A percentile compares a stretch with the other conserved stretches of the same genome.
phyloP scores from a whole-genome alignment of 768 basidiomycete genomes.

The Lactarius deliciosus region DNA sequence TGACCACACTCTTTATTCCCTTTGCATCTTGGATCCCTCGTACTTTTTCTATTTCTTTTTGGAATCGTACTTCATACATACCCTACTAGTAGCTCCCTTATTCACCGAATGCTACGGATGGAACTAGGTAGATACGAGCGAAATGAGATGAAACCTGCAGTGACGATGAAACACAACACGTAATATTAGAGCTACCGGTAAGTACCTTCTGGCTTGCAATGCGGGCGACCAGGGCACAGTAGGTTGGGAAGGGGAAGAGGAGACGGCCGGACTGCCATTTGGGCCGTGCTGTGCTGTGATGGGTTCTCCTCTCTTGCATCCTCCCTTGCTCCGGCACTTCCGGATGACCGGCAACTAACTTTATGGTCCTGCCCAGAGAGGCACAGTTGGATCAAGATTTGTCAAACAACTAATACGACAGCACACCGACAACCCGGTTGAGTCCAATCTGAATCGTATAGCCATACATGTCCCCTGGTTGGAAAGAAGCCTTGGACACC shows the following conservation, averaged over 20 bases:
- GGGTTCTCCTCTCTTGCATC: neutral
- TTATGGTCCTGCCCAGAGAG: neutral
- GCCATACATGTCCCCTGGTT: neutral
- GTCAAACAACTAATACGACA: constrained; percentile 5
- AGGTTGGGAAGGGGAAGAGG: neutral
- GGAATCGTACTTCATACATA: constrained; percentile 18
- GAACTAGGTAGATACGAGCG: constrained; percentile 9
- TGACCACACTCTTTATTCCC: constrained; percentile 9
- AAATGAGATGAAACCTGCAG: constrained; percentile 15
- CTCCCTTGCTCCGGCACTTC: neutral
- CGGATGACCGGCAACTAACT: constrained; percentile 24
- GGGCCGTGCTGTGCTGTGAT: constrained; percentile 16
- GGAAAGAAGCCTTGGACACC: constrained; percentile 3
- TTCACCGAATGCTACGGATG: constrained; percentile 13
- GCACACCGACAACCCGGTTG: constrained; percentile 12
- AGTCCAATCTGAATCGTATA: constrained; percentile 14
- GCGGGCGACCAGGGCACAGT: neutral
- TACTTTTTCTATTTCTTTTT: neutral
- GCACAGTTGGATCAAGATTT: constrained; percentile 11
- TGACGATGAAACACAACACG: constrained; percentile 23
- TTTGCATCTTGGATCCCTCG: constrained; percentile 2
- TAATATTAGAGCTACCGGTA: neutral
- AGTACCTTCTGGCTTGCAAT: constrained; percentile 4
- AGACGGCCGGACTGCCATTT: constrained; percentile 6
- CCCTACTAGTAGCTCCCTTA: constrained; percentile 11